A percentile compares a stretch with the other conserved stretches of the same genome.
Evolutionary conservation across 2,329 filamentous ascomycete genomes (phyloP).

Genomic region (Akanthomyces lecanii): DNA sequence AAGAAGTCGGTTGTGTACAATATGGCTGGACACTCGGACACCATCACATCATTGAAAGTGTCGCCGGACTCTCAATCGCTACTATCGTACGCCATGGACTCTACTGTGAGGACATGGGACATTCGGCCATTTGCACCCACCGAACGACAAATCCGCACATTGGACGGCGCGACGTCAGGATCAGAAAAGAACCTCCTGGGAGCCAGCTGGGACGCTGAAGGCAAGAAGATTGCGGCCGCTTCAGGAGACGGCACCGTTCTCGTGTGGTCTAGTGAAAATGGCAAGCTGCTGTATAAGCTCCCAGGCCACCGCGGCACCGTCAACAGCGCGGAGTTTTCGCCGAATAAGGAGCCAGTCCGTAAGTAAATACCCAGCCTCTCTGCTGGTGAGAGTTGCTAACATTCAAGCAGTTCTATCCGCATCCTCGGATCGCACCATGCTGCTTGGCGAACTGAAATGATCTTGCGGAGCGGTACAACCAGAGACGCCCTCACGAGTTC

Average conservation of each 20-base stretch:
- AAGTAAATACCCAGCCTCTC: slow-evolving; percentile 41
- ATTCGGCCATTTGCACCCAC: slow-evolving; percentile 89
- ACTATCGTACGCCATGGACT: slow-evolving; percentile 89
- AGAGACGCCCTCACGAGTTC: neutral
- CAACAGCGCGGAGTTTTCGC: slow-evolving; percentile 89
- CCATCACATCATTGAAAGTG: slow-evolving; percentile 82
- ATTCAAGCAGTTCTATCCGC: slow-evolving; percentile 69
- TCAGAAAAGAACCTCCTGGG: slow-evolving; percentile 88
- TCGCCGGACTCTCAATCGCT: slow-evolving; percentile 90
- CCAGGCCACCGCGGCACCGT: slow-evolving; percentile 94
- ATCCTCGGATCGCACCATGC: slow-evolving; percentile 81
- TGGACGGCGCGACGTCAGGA: slow-evolving; percentile 84
- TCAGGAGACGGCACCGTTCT: slow-evolving; percentile 88
- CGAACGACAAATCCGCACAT: slow-evolving; percentile 79
- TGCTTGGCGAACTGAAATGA: slow-evolving; percentile 71
- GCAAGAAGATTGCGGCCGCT: slow-evolving; percentile 82
- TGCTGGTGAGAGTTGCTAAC: slow-evolving; percentile 30
- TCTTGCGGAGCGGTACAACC: slow-evolving; percentile 25
- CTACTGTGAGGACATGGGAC: slow-evolving; percentile 92
- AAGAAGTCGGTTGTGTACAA: slow-evolving; percentile 87
- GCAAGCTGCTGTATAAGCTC: slow-evolving; percentile 88
- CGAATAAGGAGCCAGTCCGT: slow-evolving; percentile 81
- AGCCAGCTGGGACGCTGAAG: slow-evolving; percentile 83
- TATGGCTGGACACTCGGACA: slow-evolving; percentile 86
- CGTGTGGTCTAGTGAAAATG: slow-evolving; percentile 84